phyloP scores from a whole-genome alignment of 75 land plant species.

The Sequoiadendron giganteum region DNA sequence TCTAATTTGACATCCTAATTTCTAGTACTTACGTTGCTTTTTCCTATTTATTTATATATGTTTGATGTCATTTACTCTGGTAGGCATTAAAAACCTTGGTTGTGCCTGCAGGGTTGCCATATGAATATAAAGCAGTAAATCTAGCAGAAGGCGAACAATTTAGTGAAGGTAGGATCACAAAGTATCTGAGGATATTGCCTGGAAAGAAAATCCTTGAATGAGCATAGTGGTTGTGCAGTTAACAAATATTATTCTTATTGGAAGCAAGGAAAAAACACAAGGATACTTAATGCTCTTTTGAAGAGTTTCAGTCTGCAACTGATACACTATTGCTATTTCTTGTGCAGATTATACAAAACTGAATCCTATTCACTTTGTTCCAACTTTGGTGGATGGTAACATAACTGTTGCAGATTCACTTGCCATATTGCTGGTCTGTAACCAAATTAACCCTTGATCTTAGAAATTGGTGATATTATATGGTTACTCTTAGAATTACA shows the following conservation, averaged over 20 bases:
- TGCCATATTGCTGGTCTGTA: slow-evolving; percentile 44
- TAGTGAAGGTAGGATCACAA: slow-evolving; percentile 33
- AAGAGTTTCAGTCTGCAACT: neutral
- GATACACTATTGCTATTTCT: neutral
- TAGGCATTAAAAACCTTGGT: neutral
- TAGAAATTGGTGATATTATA: neutral
- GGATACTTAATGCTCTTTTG: neutral
- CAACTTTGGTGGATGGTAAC: slow-evolving; percentile 49
- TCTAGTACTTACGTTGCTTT: neutral
- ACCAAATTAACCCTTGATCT: neutral
- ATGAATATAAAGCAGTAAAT: slow-evolving; percentile 65
- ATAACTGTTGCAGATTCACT: slow-evolving; percentile 40
- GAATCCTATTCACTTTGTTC: slow-evolving; percentile 45
- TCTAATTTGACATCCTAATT: neutral
- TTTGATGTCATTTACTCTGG: neutral
- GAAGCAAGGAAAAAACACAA: neutral
- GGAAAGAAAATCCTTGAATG: neutral
- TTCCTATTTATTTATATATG: neutral
- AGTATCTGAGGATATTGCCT: neutral
- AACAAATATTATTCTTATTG: neutral
- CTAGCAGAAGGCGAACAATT: slow-evolving; percentile 51
- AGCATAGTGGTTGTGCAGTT: neutral
- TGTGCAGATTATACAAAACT: slow-evolving; percentile 35
- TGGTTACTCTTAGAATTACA: neutral
- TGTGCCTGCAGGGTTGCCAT: slow-evolving; percentile 37